phyloP scores from a whole-genome alignment of 2,329 filamentous ascomycete genomes.

The Gliomastix tumulicola region DNA sequence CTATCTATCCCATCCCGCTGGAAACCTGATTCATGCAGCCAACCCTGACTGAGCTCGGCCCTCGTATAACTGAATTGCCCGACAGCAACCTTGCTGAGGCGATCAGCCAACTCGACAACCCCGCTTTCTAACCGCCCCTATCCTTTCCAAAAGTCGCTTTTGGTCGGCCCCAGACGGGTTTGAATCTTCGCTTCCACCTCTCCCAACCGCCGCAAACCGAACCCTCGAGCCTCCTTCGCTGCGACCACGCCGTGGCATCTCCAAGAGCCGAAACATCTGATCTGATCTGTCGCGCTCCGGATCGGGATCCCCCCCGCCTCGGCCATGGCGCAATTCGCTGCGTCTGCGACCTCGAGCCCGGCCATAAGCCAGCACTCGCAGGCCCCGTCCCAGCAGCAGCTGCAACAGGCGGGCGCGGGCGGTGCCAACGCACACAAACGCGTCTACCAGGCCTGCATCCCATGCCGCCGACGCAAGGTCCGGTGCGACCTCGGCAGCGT shows the following conservation, averaged over 20 bases:
- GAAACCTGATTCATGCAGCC: too few species aligned
- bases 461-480: constrained; percentile 55
- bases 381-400: constrained; percentile 21
- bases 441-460: constrained; percentile 58
- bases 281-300: too few species aligned
- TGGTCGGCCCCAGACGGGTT: too few species aligned
- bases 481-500: constrained; percentile 65
- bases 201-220: constrained; percentile 27
- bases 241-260: background rate
- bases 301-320: background rate
- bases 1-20: too few species aligned
- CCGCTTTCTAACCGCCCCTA: too few species aligned
- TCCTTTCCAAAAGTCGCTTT: too few species aligned
- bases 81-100: too few species aligned
- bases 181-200: constrained; percentile 15
- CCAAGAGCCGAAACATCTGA: background rate
- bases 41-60: too few species aligned
- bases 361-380: too few species aligned
- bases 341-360: constrained; percentile 11
- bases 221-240: constrained; percentile 2
- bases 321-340: constrained; percentile 4
- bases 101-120: too few species aligned
- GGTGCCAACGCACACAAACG: constrained; percentile 41
- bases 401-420: constrained; percentile 7
- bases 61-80: too few species aligned